Evolutionary conservation across 139 green algal species (phyloP).

Genomic region (Yamagishiella unicocca): DNA sequence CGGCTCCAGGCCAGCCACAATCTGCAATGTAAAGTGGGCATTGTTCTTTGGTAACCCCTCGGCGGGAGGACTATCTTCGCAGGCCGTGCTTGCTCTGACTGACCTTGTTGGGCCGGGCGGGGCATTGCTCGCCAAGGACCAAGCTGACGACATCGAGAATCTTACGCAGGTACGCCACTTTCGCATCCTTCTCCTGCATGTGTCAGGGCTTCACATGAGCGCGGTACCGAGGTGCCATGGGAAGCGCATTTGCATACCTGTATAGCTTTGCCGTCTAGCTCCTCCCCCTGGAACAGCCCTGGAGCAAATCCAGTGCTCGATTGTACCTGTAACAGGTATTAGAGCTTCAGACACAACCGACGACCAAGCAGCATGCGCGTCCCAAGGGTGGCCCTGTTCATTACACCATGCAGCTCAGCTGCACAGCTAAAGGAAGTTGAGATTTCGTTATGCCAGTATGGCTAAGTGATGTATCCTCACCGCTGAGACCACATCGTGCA

Average conservation of each 20-base stretch:
- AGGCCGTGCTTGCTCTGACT: too few relatives aligned
- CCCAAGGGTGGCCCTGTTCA: too few relatives aligned
- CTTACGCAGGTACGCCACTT: constrained; percentile 85
- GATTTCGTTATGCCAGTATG: too few relatives aligned
- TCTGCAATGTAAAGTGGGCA: constrained; percentile 59
- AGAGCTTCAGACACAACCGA: not conserved
- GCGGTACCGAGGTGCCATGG: not conserved
- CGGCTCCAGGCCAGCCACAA: constrained; percentile 88
- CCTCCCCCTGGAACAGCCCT: constrained; percentile 74
- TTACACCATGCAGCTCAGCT: not conserved
- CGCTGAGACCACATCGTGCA: constrained; percentile 88
- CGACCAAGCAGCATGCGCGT: not conserved
- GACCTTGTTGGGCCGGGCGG: constrained; percentile 82
- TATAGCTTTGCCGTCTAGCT: constrained; percentile 78
- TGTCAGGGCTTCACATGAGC: too few relatives aligned
- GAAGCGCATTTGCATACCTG: constrained; percentile 47
- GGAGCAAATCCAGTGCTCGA: constrained; percentile 79
- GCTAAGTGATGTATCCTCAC: too few relatives aligned
- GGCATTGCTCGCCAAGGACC: constrained; percentile 62
- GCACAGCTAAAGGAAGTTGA: too few relatives aligned
- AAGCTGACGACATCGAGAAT: constrained; percentile 78
- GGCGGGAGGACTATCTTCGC: too few relatives aligned
- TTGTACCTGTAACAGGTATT: constrained; percentile 68
- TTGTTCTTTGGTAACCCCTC: too few relatives aligned
- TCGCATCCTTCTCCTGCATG: constrained; percentile 85